Percentiles rank a stretch among this genome's conserved stretches.
These are phyloP conservation scores for Takashimella tepidaria DNA, from an alignment of 1,284 basidiomycete genomes.

Conservation along the genomic window DNA sequence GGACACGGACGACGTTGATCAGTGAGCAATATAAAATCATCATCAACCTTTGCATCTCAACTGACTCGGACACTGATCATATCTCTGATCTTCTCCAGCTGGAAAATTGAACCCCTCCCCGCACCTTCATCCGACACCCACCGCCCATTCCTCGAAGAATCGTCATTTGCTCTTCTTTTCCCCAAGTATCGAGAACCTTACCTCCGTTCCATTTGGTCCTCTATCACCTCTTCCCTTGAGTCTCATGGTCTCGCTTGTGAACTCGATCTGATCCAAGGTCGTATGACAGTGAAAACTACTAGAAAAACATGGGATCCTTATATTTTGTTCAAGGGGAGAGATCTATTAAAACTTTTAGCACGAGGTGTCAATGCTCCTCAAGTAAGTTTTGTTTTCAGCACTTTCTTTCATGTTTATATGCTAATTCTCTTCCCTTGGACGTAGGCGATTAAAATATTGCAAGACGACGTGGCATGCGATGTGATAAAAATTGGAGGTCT, in stretches of 20 bases:
- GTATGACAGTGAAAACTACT: slow-evolving; percentile 95
- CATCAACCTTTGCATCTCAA: slow-evolving; percentile 1
- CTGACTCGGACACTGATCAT: too few relatives aligned
- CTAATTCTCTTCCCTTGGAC: slow-evolving; percentile 10
- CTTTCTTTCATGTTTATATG: neutral
- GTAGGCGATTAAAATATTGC: slow-evolving; percentile 85
- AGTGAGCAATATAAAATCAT: slow-evolving; percentile 57
- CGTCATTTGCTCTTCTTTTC: slow-evolving; percentile 95
- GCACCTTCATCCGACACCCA: slow-evolving; percentile 55
- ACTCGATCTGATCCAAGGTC: slow-evolving; percentile 91
- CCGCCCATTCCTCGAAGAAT: slow-evolving; percentile 81
- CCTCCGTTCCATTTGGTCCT: slow-evolving; percentile 88
- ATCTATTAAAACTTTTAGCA: slow-evolving; percentile 91
- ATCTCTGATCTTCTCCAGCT: slow-evolving; percentile 52
- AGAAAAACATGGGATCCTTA: slow-evolving; percentile 97
- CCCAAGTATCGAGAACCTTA: slow-evolving; percentile 99
- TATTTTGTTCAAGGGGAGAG: slow-evolving; percentile 89
- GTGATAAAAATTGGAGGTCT: slow-evolving; percentile 97
- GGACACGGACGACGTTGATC: slow-evolving; percentile 98
- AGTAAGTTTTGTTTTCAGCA: slow-evolving; percentile 18
- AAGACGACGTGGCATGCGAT: slow-evolving; percentile 88
- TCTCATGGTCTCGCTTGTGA: slow-evolving; percentile 80
- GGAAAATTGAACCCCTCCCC: slow-evolving; percentile 81
- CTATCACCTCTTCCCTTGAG: slow-evolving; percentile 82
- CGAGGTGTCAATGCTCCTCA: slow-evolving; percentile 71